Evolutionary conservation across 441 rosid genomes (phyloP), one percentile per base, ranked within the genome.

Genomic region (Populus hybrid): DNA sequence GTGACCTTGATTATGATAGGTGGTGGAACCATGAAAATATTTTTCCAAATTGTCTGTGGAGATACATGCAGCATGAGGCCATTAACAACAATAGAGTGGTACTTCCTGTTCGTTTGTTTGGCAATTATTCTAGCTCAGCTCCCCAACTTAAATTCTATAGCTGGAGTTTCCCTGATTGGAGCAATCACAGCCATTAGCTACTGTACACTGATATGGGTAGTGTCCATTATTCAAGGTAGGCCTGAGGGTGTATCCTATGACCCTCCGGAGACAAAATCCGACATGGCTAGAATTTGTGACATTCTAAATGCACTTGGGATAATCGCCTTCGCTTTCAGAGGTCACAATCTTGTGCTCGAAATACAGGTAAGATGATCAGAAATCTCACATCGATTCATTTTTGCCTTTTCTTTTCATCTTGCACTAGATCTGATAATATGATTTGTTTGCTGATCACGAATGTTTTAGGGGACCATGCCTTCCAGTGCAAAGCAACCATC

Each of bases 311-410:
- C 89, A 1, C 64, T 90, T 56, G 94, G 94, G 1, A 83, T 89
- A 1, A 78, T 90, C 7, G 91, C 86, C 38, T 88, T 89, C 6
- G 91, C 90, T 72, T 90, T 90, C 68, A 79, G 94, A 80, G 92
- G 94, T 68, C 94, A 90, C 78, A 89, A 90, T 77, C 87, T 88
- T 24, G 87, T 86, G 33, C 90, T 90, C 1, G 92, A 90, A 76
- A 87, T 90, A 74, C 92, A 90, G 90, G 94, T 88, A 5, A 18
- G 61, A 53, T 53, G n/a, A n/a, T n/a, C n/a, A 42, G 50, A 9
- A 53, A 53, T 53, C 61, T 16, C n/a, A 16, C 21, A 16, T 53
- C n/a, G 8, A 53, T 53, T 45, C 53, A 11, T 12, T 45, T 45
- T 12, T 45, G 53, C 53, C 53, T 40, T 10, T 40, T 40, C 50